Conservation (phyloP, 805 yeast species). For the Torulaspora indica region DNA sequence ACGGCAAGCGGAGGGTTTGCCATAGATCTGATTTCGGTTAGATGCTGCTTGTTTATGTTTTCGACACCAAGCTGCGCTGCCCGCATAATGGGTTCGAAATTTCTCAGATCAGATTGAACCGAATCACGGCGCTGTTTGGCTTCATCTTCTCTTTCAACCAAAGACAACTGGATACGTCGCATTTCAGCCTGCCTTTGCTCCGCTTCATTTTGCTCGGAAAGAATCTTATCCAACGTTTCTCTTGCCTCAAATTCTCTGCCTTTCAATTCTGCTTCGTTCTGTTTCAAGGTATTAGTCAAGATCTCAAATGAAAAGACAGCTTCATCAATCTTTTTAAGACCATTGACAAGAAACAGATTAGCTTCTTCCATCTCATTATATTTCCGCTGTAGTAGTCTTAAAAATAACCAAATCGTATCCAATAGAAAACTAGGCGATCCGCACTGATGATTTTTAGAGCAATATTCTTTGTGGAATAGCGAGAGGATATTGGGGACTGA, state of each 20-base stretch:
- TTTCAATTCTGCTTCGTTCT: slow-evolving; percentile 47
- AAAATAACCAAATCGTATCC: slow-evolving; percentile 45
- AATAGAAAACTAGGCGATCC: slow-evolving; percentile 45
- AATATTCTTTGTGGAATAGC: background rate
- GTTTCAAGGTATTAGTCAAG: slow-evolving; percentile 50
- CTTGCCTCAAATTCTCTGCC: slow-evolving; percentile 65
- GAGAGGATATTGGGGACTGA: background rate
- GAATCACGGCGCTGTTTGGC: slow-evolving; percentile 48
- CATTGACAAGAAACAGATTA: slow-evolving; percentile 68
- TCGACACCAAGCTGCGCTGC: slow-evolving; percentile 90
- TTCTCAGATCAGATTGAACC: slow-evolving; percentile 61
- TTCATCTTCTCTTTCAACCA: slow-evolving; percentile 60
- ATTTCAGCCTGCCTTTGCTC: slow-evolving; percentile 88
- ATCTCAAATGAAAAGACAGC: slow-evolving; percentile 68
- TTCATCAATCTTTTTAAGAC: slow-evolving; percentile 70
- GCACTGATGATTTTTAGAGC: background rate
- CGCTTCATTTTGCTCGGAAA: slow-evolving; percentile 83
- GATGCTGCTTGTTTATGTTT: slow-evolving; percentile 85
- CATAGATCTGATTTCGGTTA: slow-evolving; percentile 87
- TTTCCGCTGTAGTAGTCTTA: slow-evolving; percentile 39
- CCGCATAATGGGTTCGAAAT: slow-evolving; percentile 76
- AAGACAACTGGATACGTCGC: slow-evolving; percentile 62
- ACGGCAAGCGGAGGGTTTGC: slow-evolving; percentile 85
- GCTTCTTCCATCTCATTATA: slow-evolving; percentile 52
- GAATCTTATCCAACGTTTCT: slow-evolving; percentile 65